Percentiles rank a stretch among this genome's conserved stretches.
Conservation (phyloP, 768 basidiomycete genomes). For the Chiua virens region DNA sequence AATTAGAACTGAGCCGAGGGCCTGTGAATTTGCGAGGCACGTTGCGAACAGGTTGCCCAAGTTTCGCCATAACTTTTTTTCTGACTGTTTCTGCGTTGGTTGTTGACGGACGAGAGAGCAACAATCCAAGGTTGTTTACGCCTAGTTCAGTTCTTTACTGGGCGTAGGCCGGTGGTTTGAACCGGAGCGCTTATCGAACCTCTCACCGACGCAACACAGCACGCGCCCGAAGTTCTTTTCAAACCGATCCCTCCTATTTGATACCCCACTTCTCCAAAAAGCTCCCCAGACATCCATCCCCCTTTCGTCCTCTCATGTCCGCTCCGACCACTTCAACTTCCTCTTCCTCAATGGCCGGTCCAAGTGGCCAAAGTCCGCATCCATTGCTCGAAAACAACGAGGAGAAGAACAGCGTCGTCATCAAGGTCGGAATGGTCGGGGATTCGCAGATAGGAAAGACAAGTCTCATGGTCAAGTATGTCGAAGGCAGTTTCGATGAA, state of each 20-base stretch:
- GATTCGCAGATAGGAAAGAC: slow-evolving; percentile 99
- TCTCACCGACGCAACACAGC: slow-evolving; percentile 32
- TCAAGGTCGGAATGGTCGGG: slow-evolving; percentile 99
- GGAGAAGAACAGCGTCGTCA: slow-evolving; percentile 88
- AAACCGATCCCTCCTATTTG: slow-evolving; percentile 29
- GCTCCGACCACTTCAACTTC: slow-evolving; percentile 48
- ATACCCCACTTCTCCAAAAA: slow-evolving; percentile 25
- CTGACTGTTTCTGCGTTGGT: slow-evolving; percentile 34
- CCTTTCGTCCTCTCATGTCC: slow-evolving; percentile 48
- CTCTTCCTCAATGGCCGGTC: slow-evolving; percentile 43
- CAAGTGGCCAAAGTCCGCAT: slow-evolving; percentile 54
- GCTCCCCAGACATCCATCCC: too few relatives aligned
- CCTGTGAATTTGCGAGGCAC: slow-evolving; percentile 29
- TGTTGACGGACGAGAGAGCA: slow-evolving; percentile 35
- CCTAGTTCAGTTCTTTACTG: slow-evolving; percentile 23
- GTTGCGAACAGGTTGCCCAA: slow-evolving; percentile 4
- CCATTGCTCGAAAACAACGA: slow-evolving; percentile 58
- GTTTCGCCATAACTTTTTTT: slow-evolving; percentile 8
- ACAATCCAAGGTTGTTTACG: slow-evolving; percentile 27
- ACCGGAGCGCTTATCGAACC: slow-evolving; percentile 35
- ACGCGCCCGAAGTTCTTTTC: slow-evolving; percentile 36
- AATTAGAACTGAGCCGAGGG: slow-evolving; percentile 1
- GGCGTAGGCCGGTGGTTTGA: slow-evolving; percentile 33
- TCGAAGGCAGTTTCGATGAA: slow-evolving; percentile 98
- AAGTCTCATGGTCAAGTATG: slow-evolving; percentile 99